A percentile compares a stretch with the other conserved stretches of the same genome.
phyloP scores from a whole-genome alignment of 2,329 filamentous ascomycete species.

The Amesomyces nigricolor region DNA sequence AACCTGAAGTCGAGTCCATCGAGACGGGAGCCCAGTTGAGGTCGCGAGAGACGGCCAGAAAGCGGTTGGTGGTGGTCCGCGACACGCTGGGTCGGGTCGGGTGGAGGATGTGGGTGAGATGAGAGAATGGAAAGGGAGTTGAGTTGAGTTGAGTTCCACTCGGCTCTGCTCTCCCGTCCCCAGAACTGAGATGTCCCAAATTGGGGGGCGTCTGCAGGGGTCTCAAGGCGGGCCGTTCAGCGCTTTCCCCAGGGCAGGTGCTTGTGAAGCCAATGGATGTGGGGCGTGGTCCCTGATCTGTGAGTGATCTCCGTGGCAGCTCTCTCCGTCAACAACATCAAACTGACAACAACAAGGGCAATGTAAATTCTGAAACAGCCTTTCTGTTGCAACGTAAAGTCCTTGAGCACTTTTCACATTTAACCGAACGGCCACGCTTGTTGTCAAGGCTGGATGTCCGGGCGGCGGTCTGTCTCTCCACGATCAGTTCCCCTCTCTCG shows the following conservation, averaged over 20 bases:
- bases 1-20: conserved; percentile 20
- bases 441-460: not conserved
- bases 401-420: not conserved
- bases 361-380: not conserved
- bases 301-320: too few relatives aligned
- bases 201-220: too few relatives aligned
- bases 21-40: conserved; percentile 19
- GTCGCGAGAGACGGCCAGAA: conserved; percentile 19
- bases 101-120: not conserved
- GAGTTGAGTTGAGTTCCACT: too few relatives aligned
- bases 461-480: not conserved
- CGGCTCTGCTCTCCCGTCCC: too few relatives aligned
- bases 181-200: too few relatives aligned
- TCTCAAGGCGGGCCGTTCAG: too few relatives aligned
- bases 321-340: too few relatives aligned
- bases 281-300: too few relatives aligned
- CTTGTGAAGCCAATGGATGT: too few relatives aligned
- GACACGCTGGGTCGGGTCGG: conserved; percentile 47
- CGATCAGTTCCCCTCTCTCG: not conserved
- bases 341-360: not conserved
- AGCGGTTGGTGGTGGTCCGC: conserved; percentile 28
- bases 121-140: too few relatives aligned
- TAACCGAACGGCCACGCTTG: not conserved
- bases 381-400: not conserved
- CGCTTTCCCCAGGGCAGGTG: too few relatives aligned